phyloP scores from a whole-genome alignment of 768 basidiomycete species.

The Stropharia rugosoannulata region DNA sequence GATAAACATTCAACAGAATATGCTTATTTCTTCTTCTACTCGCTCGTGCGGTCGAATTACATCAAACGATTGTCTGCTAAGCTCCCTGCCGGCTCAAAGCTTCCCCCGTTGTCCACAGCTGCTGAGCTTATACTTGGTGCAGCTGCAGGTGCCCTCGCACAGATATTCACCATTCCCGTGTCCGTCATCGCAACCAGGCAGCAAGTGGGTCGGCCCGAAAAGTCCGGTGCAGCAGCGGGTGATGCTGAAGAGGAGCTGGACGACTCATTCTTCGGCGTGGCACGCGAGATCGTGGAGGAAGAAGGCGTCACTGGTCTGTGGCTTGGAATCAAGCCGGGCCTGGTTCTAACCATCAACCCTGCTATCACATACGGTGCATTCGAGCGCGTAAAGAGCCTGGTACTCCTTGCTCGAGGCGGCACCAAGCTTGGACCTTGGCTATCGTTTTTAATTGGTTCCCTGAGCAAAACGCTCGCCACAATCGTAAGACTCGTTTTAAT shows the following conservation, averaged over 20 bases:
- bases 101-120: conserved; percentile 65
- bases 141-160: conserved; percentile 88
- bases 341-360: conserved; percentile 96
- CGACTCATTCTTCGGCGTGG: conserved; percentile 79
- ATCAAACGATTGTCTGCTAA: conserved; percentile 65
- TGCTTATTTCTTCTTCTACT: conserved; percentile 99
- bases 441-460: conserved; percentile 85
- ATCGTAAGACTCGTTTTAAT: conserved; percentile 55
- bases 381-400: conserved; percentile 81
- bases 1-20: conserved; percentile 61
- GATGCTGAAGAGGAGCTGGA: conserved; percentile 34
- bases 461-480: conserved; percentile 94
- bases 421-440: conserved; percentile 74
- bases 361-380: conserved; percentile 97
- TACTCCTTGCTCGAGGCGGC: conserved; percentile 55
- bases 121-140: conserved; percentile 90
- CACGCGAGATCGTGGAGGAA: conserved; percentile 83
- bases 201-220: conserved; percentile 67
- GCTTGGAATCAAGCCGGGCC: conserved; percentile 88
- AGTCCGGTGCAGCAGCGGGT: conserved; percentile 5
- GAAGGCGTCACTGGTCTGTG: conserved; percentile 88
- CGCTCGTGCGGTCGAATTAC: conserved; percentile 83
- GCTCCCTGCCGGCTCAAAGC: conserved; percentile 58
- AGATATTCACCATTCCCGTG: conserved; percentile 98
- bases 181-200: conserved; percentile 97